Evolutionary conservation across 352 stramenopile species (phyloP), one percentile per base, ranked within the genome.

Genomic region (Pythium coloratum): DNA sequence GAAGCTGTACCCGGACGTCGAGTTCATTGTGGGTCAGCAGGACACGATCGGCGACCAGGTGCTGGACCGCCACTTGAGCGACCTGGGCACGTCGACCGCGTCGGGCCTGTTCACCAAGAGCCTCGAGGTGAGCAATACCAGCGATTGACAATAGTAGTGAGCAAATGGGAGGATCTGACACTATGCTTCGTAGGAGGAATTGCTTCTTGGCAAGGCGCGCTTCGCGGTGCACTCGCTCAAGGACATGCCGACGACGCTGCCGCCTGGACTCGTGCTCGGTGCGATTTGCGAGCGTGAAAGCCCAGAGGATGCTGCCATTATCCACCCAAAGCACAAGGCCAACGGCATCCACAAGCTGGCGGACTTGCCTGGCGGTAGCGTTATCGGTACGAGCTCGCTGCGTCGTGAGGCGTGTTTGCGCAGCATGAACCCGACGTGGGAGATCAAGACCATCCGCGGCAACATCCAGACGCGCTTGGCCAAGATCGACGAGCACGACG

Each of bases 201-300:
- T 97, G 59, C 62, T 95, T 13, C 65, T 73, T 14, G 81, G 85
- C 24, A 78, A 76, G 1, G 84, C 76, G 51, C 84, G 87, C 63
- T 92, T 95, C n/a, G 89, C 88, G 1, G 89, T 97, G 18, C 89
- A 97, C 71, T 97, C 85, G 36, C 76, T 97, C 14, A 97, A 97
- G 66, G 89, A 97, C 60, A 95, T 97, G 88, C 88, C 89, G 6
- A 97, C 88, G 60, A 82, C 72, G 42, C 79, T 97, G 12, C 89
- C 89, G 0, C 50, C 80, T 8, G 88, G 86, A 8, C 85, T 97
- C 38, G 78, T 95, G 55, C 77, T 97, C 28, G 88, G 70, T 36
- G 87, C 82, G 20, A 94, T 97, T 62, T 88, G 77, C 55, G 87
- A 94, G 71, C 86, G 89, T 26, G 87, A 94, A 68, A 92, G 82